Conservation (phyloP, 495 filamentous ascomycete species). For the Cenococcum geophilum region DNA sequence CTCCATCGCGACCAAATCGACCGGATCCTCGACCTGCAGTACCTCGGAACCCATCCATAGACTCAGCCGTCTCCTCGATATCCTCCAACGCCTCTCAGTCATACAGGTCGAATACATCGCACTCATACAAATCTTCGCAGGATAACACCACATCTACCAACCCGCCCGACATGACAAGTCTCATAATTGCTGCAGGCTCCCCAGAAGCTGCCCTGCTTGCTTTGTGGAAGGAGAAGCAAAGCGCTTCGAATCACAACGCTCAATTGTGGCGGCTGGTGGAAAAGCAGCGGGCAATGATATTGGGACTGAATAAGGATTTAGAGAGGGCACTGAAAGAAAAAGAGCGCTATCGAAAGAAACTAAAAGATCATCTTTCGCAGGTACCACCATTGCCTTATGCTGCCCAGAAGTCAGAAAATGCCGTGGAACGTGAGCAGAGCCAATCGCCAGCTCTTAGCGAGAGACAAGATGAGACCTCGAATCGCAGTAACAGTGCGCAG, state of each 20-base stretch:
- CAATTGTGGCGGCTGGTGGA: conserved; percentile 94
- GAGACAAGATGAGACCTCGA: conserved; percentile 22
- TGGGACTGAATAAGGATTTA: conserved; percentile 91
- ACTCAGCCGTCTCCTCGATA: conserved; percentile 83
- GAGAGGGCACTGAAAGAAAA: conserved; percentile 91
- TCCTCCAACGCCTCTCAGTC: conserved; percentile 60
- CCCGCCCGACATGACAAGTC: conserved; percentile 35
- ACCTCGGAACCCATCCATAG: conserved; percentile 85
- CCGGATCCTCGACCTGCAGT: conserved; percentile 42
- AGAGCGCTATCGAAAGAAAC: conserved; percentile 82
- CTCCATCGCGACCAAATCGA: conserved; percentile 29
- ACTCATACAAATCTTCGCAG: conserved; percentile 55
- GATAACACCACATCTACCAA: conserved; percentile 24
- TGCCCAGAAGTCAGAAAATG: conserved; percentile 26
- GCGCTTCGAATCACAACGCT: conserved; percentile 77
- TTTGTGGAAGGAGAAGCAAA: conserved; percentile 84
- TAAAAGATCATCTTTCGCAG: conserved; percentile 64
- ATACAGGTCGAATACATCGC: conserved; percentile 46
- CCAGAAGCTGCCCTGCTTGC: conserved; percentile 83
- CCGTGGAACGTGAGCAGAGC: conserved; percentile 29
- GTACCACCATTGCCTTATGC: conserved; percentile 45
- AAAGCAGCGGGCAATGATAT: conserved; percentile 88
- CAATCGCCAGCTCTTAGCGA: conserved; percentile 31
- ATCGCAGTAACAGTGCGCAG: conserved; percentile 6
- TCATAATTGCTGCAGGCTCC: conserved; percentile 69